Evolutionary conservation across 179 eudicot genomes (phyloP), one percentile per base, ranked within the genome.

Genomic region (Camellia oleifera): DNA sequence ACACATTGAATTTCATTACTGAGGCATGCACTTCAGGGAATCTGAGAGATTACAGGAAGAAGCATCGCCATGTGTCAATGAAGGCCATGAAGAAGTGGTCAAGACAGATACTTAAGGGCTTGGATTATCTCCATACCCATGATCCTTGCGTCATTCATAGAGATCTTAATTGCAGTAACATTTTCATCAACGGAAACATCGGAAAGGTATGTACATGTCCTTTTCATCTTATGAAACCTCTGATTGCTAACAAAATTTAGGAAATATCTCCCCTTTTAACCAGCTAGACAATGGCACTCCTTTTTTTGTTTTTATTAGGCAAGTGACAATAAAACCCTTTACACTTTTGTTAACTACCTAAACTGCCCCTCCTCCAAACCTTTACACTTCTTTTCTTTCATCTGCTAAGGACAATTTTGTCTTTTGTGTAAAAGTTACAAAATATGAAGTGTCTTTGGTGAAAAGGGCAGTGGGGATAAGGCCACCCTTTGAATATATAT

Each of bases 11-110:
- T 78, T 93, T 93, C 80, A 93, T 93, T 10, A 93, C 98, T 0
- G 97, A 93, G 83, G 91, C 85, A 26, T 93, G 96, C 79, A 87
- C 90, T 0, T 92, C 98, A 1, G 97, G 97, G 57, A 93, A 85
- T 74, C 65, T 93, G 82, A 91, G 98, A 86, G 97, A 92, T 61
- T 93, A 88, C 75, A 56, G 98, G 85, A 88, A 84, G 81, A 90
- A 88, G 83, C 98, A 93, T 53, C 84, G 89, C 18, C 94, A 88
- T 15, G 98, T 93, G 18, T 91, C 98, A 0, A 72, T 85, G 9
- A 86, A 87, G 79, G 98, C 98, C 2, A 66, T 92, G 80, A 92
- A 92, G 91, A 93, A 91, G 71, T 93, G 98, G 98, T 85, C 90
- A 0, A 88, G 81, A 18, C 98, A 94, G 90, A 90, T 94, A 66